phyloP scores from a whole-genome alignment of 768 basidiomycete genomes.

The Amanita jacksonii region DNA sequence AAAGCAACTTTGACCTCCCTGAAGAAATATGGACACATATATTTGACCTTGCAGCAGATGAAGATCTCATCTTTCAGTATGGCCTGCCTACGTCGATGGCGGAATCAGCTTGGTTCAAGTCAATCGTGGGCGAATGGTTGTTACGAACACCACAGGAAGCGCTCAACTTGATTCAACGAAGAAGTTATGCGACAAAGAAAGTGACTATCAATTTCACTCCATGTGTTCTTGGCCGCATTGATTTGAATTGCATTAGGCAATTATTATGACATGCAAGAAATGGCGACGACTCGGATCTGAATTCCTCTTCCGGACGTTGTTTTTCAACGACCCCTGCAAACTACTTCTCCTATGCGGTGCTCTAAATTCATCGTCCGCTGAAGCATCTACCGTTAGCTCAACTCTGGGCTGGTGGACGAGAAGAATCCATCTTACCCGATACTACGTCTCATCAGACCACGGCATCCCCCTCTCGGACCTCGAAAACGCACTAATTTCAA shows the following conservation, averaged over 20 bases:
- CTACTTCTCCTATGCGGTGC: conserved; percentile 41
- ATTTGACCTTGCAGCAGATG: conserved; percentile 62
- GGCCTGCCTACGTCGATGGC: conserved; percentile 54
- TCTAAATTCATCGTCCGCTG: conserved; percentile 36
- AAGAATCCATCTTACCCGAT: conserved; percentile 59
- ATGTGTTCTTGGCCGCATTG: no score
- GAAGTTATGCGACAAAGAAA: conserved; percentile 60
- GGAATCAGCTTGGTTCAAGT: conserved; percentile 56
- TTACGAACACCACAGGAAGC: conserved; percentile 54
- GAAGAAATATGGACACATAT: conserved; percentile 64
- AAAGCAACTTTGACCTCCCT: conserved; percentile 33
- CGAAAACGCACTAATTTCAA: conserved; percentile 43
- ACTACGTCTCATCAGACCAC: conserved; percentile 26
- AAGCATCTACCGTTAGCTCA: conserved; percentile 24
- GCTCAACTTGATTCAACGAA: conserved; percentile 44
- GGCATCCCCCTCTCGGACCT: conserved; percentile 37
- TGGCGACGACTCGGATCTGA: conserved; percentile 58
- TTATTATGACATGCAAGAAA: conserved; percentile 55
- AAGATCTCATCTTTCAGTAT: conserved; percentile 56
- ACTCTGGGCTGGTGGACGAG: conserved; percentile 64
- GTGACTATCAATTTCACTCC: conserved; percentile 27
- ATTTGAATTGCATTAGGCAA: conserved; percentile 33
- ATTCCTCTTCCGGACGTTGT: conserved; percentile 59
- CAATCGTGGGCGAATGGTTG: conserved; percentile 39
- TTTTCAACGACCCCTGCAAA: conserved; percentile 52